phyloP scores from a whole-genome alignment of 257 asterid genomes.

The Solanum clarkiae region DNA sequence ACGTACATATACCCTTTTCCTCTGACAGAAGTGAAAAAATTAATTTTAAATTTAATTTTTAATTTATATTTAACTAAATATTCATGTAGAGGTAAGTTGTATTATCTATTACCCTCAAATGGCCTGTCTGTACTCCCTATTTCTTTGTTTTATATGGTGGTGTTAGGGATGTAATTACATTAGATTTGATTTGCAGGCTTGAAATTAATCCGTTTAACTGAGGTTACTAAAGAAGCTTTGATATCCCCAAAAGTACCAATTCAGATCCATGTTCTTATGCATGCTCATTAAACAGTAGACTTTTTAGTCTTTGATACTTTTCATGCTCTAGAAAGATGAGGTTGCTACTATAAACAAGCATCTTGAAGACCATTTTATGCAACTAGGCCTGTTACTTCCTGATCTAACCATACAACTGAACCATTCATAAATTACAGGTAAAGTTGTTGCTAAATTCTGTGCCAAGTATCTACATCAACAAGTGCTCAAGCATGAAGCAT shows the following conservation, averaged over 20 bases:
- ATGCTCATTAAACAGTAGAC: background rate
- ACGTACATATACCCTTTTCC: no score
- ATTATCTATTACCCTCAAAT: background rate
- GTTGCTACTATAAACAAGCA: background rate
- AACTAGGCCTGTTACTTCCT: background rate
- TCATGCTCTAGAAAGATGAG: background rate
- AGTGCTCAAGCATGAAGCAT: conserved; percentile 88
- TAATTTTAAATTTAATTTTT: no score
- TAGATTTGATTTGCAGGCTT: background rate
- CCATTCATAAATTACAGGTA: conserved; percentile 39
- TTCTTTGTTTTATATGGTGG: background rate
- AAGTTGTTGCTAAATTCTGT: conserved; percentile 95
- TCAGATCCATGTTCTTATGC: background rate
- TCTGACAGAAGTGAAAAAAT: no score
- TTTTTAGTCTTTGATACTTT: background rate
- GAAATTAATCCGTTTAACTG: background rate
- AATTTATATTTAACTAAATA: no score
- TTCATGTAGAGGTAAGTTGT: background rate
- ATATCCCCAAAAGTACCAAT: background rate
- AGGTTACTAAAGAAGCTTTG: background rate
- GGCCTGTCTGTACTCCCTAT: background rate
- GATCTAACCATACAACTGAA: conserved; percentile 3
- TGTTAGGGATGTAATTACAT: background rate
- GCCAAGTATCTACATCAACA: conserved; percentile 95
- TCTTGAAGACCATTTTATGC: background rate